A percentile compares a stretch with the other conserved stretches of the same genome.
phyloP scores from a whole-genome alignment of 2,329 filamentous ascomycete genomes.

The Aspergillus fructus region DNA sequence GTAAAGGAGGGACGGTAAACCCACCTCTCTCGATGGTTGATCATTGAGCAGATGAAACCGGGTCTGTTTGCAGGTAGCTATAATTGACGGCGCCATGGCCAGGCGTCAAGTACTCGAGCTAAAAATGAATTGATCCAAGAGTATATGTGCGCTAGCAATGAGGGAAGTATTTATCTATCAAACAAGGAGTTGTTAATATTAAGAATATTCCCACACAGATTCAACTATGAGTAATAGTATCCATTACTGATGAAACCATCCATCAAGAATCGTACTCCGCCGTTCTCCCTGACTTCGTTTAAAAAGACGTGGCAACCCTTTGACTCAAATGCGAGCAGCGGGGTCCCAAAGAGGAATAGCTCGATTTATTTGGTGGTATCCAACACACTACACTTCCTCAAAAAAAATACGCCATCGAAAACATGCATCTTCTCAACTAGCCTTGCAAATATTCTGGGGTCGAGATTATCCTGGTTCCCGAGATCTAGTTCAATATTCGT shows the following conservation, averaged over 20 bases:
- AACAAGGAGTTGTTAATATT: neutral
- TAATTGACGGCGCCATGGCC: slow-evolving; percentile 37
- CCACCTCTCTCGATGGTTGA: slow-evolving; percentile 55
- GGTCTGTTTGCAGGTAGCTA: slow-evolving; percentile 67
- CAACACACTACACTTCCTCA: no score
- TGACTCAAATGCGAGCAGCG: slow-evolving; percentile 12
- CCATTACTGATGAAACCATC: neutral
- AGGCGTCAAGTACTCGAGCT: neutral
- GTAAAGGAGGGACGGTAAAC: neutral
- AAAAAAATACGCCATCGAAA: neutral
- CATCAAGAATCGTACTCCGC: no score
- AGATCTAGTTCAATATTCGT: neutral
- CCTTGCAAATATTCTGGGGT: neutral
- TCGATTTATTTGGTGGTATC: neutral
- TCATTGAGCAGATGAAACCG: slow-evolving; percentile 61
- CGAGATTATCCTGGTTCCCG: neutral
- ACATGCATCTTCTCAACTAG: neutral
- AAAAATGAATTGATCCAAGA: neutral
- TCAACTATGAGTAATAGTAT: neutral
- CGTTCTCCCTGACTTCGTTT: neutral
- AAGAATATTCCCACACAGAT: neutral
- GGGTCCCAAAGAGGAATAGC: slow-evolving; percentile 27
- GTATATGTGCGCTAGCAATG: neutral
- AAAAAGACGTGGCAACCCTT: neutral
- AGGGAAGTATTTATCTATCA: neutral